Evolutionary conservation across 805 yeast species (phyloP).

Genomic region (Cyberlindnera veronae): DNA sequence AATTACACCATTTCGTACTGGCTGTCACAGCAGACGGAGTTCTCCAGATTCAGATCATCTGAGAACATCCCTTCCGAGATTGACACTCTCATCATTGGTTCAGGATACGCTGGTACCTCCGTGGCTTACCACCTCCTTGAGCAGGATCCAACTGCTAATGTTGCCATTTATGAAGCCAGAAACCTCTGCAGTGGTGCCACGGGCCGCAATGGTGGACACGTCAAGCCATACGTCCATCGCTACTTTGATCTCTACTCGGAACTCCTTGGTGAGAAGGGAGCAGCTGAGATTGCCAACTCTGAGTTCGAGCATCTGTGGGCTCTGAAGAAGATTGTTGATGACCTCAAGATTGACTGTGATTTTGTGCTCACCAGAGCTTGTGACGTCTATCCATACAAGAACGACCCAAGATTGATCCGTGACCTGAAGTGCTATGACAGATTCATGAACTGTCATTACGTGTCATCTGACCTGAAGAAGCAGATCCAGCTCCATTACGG

Average conservation of each 20-base stretch:
- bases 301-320: conserved; percentile 35
- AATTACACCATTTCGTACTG: conserved; percentile 21
- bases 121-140: conserved; percentile 34
- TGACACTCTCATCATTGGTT: conserved; percentile 41
- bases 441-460: conserved; percentile 28
- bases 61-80: conserved; percentile 32
- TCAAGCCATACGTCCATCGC: conserved; percentile 34
- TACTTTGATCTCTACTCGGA: conserved; percentile 9
- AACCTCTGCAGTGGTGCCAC: conserved; percentile 42
- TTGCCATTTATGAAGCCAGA: conserved; percentile 40
- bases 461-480: conserved; percentile 28
- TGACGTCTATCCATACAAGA: conserved; percentile 31
- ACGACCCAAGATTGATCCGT: conserved; percentile 17
- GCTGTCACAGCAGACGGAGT: conserved; percentile 17
- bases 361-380: conserved; percentile 33
- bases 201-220: conserved; percentile 48
- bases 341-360: conserved; percentile 37
- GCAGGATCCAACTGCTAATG: conserved; percentile 22
- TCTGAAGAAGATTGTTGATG: conserved; percentile 32
- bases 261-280: conserved; percentile 22
- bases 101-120: conserved; percentile 44
- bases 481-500: conserved; percentile 33
- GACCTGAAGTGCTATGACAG: conserved; percentile 17
- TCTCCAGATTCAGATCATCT: conserved; percentile 16
- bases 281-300: conserved; percentile 36